Base-by-base conservation (phyloP, 345 rosid species). In the Fremontodendron californicum region DNA sequence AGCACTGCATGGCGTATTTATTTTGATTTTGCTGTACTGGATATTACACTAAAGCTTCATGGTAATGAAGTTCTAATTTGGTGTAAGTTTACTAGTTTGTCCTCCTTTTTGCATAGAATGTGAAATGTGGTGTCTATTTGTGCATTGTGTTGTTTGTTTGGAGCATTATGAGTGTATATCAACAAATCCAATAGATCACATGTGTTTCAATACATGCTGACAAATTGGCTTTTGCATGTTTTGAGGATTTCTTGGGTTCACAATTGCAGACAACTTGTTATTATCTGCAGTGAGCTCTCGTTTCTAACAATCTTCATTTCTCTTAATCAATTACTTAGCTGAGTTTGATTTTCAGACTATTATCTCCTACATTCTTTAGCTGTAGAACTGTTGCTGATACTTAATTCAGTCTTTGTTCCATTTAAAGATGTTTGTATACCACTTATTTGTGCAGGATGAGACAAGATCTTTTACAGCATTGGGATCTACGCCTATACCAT, bases 391-490 rank as follows among this genome's bases (percentile, higher is more conserved):
- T 10, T 65, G 10, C 8, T 23, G 52, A 23, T 67, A 42, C 72
- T 23, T 43, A 21, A 42, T 21, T 64, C 42, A 15, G 8, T 66
- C 6, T 39, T 40, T 66, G 3, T 21, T 27, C 54, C 31, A 8
- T 4, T 13, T 35, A 37, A 73, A 21, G 49, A 42, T 16, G 71
- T 78, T 74, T 40, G 57, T 78, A 3, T 7, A 37, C 33, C 31
- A 29, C 52, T 12, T 5, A 15, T 57, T 69, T 79, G 39, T 72
- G 77, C 87, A 96, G 98, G 96, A 91, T 81, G 99, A 93, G 31
- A 42, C 77, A 40, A 82, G 77, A 81, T 81, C 88, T 74, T 85
- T 81, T 43, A 19, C 88, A 4, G 15, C 81, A 65, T 74, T 84
- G 74, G 92, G 83, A 57, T 81, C 92, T 67, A 79, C 85, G 19